phyloP scores from a whole-genome alignment of 352 stramenopile genomes.

The Phytophthora citricola region DNA sequence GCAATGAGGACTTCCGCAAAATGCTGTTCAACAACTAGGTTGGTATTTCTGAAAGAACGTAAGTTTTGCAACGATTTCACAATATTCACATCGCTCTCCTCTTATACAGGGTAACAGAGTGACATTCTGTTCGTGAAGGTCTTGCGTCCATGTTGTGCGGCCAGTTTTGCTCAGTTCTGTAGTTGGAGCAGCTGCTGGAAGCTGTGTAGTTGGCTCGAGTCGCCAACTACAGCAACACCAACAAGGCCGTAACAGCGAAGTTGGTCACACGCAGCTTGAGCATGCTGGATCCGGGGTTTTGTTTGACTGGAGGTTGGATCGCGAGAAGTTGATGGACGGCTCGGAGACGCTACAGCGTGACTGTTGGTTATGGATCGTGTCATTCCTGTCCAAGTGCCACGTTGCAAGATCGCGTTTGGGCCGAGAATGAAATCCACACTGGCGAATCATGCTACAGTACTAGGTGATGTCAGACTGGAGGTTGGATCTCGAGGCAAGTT shows the following conservation, averaged over 20 bases:
- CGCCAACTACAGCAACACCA: too few relatives aligned
- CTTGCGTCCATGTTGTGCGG: slow-evolving; percentile 1
- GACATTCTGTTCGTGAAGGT: slow-evolving; percentile 13
- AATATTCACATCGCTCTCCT: slow-evolving; percentile 18
- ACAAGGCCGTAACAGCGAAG: too few relatives aligned
- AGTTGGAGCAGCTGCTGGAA: slow-evolving; percentile 1
- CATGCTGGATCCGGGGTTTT: slow-evolving; percentile 4
- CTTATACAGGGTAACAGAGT: slow-evolving; percentile 27
- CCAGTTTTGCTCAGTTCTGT: slow-evolving; percentile 10
- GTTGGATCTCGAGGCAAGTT: slow-evolving; percentile 27
- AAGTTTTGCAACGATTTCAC: slow-evolving; percentile 5
- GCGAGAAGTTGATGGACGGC: slow-evolving; percentile 13
- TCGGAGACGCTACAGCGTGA: not conserved
- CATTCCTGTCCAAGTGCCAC: slow-evolving; percentile 5
- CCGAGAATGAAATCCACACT: too few relatives aligned
- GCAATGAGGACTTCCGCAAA: slow-evolving; percentile 78
- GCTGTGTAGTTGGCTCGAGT: too few relatives aligned
- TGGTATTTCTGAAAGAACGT: slow-evolving; percentile 22
- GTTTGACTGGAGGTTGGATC: slow-evolving; percentile 5
- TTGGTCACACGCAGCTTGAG: slow-evolving; percentile 7
- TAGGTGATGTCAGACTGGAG: slow-evolving; percentile 29
- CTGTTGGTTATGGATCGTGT: slow-evolving; percentile 10
- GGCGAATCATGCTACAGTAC: slow-evolving; percentile 1
- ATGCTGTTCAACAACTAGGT: slow-evolving; percentile 62
- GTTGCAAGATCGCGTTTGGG: slow-evolving; percentile 20